Percentiles rank a stretch among this genome's conserved stretches.
These are phyloP conservation scores for Ceratobasidium sp. DNA, from an alignment of 1,284 basidiomycete species.

Conservation along the genomic window DNA sequence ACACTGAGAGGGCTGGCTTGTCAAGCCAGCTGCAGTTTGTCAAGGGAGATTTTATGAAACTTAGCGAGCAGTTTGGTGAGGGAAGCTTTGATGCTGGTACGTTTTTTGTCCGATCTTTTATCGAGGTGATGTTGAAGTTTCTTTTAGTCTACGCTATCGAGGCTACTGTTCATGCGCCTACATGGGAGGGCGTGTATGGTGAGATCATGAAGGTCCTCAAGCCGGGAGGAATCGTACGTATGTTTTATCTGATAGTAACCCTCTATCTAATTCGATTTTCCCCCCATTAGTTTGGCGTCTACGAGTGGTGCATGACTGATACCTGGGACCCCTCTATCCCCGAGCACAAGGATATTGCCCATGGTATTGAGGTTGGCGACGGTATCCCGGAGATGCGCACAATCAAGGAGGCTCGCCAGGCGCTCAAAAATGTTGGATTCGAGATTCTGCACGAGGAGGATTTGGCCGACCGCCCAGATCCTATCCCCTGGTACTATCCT, in stretches of 20 bases:
- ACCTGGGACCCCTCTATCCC: conserved; percentile 88
- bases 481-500: conserved; percentile 94
- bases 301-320: conserved; percentile 99
- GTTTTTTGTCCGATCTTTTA: conserved; percentile 48
- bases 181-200: conserved; percentile 94
- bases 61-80: conserved; percentile 91
- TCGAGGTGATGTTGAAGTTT: conserved; percentile 6
- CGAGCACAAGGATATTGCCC: conserved; percentile 90
- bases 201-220: conserved; percentile 96
- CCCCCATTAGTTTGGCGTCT: conserved; percentile 91
- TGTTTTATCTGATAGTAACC: background rate
- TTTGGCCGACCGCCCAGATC: conserved; percentile 86
- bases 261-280: background rate
- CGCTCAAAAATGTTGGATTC: conserved; percentile 88
- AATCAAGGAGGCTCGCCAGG: conserved; percentile 76
- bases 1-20: conserved; percentile 84
- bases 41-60: conserved; percentile 97
- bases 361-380: conserved; percentile 91
- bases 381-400: conserved; percentile 98
- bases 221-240: conserved; percentile 91
- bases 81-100: conserved; percentile 93
- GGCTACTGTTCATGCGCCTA: conserved; percentile 95
- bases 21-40: conserved; percentile 82
- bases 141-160: conserved; percentile 91
- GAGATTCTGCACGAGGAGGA: conserved; percentile 93